Evolutionary conservation across 352 stramenopile species (phyloP), one percentile per base, ranked within the genome.

Genomic region (Pythium brassicae): DNA sequence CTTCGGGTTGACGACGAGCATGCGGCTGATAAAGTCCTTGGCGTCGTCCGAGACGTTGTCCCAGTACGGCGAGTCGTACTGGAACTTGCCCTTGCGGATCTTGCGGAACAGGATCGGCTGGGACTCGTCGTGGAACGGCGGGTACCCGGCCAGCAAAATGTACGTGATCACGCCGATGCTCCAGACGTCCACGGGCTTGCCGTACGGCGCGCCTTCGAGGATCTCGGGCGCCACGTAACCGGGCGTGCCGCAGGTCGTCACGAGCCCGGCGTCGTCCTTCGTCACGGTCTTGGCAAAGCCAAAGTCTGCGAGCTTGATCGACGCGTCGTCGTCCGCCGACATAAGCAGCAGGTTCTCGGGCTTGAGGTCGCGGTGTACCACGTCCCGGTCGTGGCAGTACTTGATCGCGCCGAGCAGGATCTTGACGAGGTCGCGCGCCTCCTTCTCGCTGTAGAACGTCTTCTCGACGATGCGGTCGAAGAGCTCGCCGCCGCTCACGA

Each of bases 331-430:
- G 39, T 89, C 75, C 61, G 84, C 72, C 55, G 74, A 94, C 62
- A 78, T 80, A 34, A 94, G 72, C 34, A 99, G 76, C 45, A 99
- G 66, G 69, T 98, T 99, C 68, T 99, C 95, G 4, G 95, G 95
- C 69, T 99, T 98, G 12, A 99, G 77, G 63, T 99, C 95, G 44
- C 93, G 86, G 68, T 90, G 83, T 53, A 96, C 86, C 25, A 97
- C 77, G 61, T 87, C 86, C 48, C 83, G 72, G 52, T 92, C 83
- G 66, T 97, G 88, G 56, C 86, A 94, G 62, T 97, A 95, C 63
- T 87, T 77, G 61, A 97, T 86, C 34, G 83, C 85, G 8, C 68
- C 60, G 6, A 94, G 58, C 19, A 96, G 59, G 49, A 87, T 90
- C 55, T 89, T 84, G 40, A 96, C 83, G 22, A 96, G 65, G 27